Base-by-base conservation (phyloP, 805 yeast genomes). In the Cyberlindnera samutprakarnensis region DNA sequence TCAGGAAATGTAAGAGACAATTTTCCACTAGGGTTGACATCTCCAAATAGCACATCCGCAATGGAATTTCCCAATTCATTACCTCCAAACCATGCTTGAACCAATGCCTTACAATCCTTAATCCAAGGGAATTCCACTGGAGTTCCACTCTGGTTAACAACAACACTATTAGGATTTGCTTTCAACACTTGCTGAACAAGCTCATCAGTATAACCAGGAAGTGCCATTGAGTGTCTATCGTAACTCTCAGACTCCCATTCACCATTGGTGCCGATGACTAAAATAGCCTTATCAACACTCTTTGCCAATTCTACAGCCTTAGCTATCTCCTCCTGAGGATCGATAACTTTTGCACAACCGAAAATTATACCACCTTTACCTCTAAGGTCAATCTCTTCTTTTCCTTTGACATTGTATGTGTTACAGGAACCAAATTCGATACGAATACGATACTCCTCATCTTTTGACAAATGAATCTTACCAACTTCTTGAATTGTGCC, bases 221-320 rank as follows among this genome's bases (percentile, higher is more conserved):
- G 56, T 27, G 62, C 62, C 70, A 76, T 58, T 45, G 58, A 39
- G 4, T 50, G 46, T 44, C 81, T 58, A 48, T 75, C 83, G 40
- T 58, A 65, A 24, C 81, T 78, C 49, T 76, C 82, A 18, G 72
- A 56, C 49, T 76, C 82, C 67, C 72, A 74, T 23, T 72, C 79
- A 18, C 54, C 54, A 39, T 68, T 64, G 36, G 72, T 57, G 20
- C 83, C 82, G 33, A 68, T 56, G 33, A 62, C 51, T 27, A 75
- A 42, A 14, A 75, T 50, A 14, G 72, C 78, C 47, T 71, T 71
- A 40, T 75, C 81, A 15, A 53, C 70, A 1, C 39, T 18, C 37
- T 58, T 54, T 14, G 81, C 79, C 28, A 62, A 35, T 7, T 53
- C 60, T 21, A 66, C 51, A 21, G 53, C 57, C 11, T 38, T 49